A percentile compares a stretch with the other conserved stretches of the same genome.
These are phyloP conservation scores for Suillus variegatus DNA, from an alignment of 768 basidiomycete species.

Conservation along the genomic window DNA sequence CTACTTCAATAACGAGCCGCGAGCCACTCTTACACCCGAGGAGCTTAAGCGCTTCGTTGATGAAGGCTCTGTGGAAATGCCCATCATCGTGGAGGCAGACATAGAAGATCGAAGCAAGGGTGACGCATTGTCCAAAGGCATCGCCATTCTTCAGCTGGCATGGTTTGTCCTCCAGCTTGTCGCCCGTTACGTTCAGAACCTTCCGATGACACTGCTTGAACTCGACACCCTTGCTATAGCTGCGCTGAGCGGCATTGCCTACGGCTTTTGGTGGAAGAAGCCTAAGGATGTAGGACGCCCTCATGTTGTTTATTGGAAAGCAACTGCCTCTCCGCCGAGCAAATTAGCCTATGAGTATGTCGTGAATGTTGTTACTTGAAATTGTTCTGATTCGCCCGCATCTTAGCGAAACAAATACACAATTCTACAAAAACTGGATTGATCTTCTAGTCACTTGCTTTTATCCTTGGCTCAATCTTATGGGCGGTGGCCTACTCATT, in stretches of 20 bases:
- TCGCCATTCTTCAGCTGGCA: conserved; percentile 33
- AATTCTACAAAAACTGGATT: too few relatives aligned
- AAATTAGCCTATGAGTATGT: not conserved
- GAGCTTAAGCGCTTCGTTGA: not conserved
- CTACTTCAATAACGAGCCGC: not conserved
- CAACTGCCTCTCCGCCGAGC: not conserved
- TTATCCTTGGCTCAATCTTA: not conserved
- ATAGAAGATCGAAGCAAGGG: conserved; percentile 14
- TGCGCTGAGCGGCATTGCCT: conserved; percentile 31
- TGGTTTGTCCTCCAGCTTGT: conserved; percentile 40
- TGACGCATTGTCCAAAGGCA: conserved; percentile 34
- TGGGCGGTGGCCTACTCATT: not conserved
- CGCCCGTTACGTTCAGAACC: conserved; percentile 21
- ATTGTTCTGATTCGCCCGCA: not conserved
- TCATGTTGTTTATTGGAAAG: not conserved
- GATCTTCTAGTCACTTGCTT: not conserved
- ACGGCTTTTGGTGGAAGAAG: conserved; percentile 41
- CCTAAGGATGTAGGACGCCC: conserved; percentile 34
- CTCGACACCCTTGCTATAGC: conserved; percentile 43
- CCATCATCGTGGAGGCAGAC: conserved; percentile 13
- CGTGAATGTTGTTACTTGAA: not conserved
- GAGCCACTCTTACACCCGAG: not conserved
- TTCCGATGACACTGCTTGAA: conserved; percentile 51
- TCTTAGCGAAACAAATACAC: not conserved
- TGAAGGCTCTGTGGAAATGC: not conserved